These are phyloP conservation scores for Sporothrix dimorphospora DNA, from an alignment of 2,329 filamentous ascomycete genomes.

Conservation along the genomic window DNA sequence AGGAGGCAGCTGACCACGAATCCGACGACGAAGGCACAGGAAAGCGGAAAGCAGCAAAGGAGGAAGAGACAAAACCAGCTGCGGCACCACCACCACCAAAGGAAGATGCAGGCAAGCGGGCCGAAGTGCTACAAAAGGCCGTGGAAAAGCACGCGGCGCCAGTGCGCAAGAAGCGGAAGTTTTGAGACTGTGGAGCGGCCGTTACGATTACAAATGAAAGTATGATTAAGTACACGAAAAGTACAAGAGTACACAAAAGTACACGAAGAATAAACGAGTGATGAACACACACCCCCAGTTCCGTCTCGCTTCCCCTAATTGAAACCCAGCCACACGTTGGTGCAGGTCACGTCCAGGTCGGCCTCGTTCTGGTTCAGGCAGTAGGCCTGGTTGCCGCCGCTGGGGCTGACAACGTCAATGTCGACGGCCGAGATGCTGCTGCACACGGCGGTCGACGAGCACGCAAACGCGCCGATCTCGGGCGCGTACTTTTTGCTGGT, in stretches of 20 bases:
- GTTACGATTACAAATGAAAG: background rate
- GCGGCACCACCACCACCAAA: slow-evolving; percentile 40
- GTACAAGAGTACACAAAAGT: background rate
- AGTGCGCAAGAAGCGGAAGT: slow-evolving; percentile 60
- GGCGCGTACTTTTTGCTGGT: slow-evolving; percentile 40
- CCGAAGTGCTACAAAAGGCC: slow-evolving; percentile 56
- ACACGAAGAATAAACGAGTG: background rate
- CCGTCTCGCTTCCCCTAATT: slow-evolving; percentile 3
- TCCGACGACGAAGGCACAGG: background rate
- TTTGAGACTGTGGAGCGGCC: slow-evolving; percentile 42
- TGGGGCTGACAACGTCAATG: slow-evolving; percentile 37
- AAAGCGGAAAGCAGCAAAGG: slow-evolving; percentile 7
- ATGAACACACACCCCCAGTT: background rate
- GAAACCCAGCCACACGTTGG: slow-evolving; percentile 26
- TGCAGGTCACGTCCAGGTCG: slow-evolving; percentile 36
- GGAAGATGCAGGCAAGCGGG: slow-evolving; percentile 52
- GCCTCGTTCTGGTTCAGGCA: slow-evolving; percentile 37
- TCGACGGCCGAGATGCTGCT: slow-evolving; percentile 34
- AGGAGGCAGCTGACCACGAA: slow-evolving; percentile 29
- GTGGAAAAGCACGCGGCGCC: slow-evolving; percentile 55
- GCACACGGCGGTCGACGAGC: slow-evolving; percentile 36
- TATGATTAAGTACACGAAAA: background rate
- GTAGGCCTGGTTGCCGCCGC: slow-evolving; percentile 35
- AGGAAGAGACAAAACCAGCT: slow-evolving; percentile 28
- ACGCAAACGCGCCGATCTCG: slow-evolving; percentile 37